Evolutionary conservation across 2,329 filamentous ascomycete genomes (phyloP).

Genomic region (Claviceps paspali): DNA sequence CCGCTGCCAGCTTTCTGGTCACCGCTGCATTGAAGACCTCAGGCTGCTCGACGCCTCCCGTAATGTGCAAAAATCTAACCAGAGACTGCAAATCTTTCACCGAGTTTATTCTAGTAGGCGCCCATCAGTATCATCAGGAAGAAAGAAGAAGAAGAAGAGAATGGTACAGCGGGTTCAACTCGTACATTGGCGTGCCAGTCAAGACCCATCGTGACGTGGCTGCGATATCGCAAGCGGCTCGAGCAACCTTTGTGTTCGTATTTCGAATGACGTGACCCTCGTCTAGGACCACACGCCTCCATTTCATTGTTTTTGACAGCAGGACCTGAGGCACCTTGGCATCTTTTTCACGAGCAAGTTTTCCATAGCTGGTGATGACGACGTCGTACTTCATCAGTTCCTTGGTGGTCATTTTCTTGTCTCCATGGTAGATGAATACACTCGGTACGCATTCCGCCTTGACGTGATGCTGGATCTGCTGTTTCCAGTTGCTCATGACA

Average conservation of each 20-base stretch:
- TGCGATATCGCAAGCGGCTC: slow-evolving; percentile 50
- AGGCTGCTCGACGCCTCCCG: slow-evolving; percentile 57
- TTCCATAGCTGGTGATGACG: slow-evolving; percentile 75
- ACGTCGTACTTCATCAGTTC: slow-evolving; percentile 56
- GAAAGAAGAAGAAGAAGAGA: too few relatives aligned
- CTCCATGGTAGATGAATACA: slow-evolving; percentile 62
- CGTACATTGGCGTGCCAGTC: slow-evolving; percentile 63
- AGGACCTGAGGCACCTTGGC: slow-evolving; percentile 24
- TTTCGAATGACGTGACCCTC: slow-evolving; percentile 78
- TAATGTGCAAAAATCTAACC: slow-evolving; percentile 60
- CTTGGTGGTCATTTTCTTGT: slow-evolving; percentile 35
- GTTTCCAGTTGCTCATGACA: slow-evolving; percentile 83
- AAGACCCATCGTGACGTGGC: slow-evolving; percentile 66
- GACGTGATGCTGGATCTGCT: slow-evolving; percentile 62
- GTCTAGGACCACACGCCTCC: slow-evolving; percentile 68
- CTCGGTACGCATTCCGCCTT: slow-evolving; percentile 44
- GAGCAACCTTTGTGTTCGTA: slow-evolving; percentile 52
- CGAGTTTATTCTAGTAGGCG: slow-evolving; percentile 45
- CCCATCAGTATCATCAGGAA: slow-evolving; percentile 12
- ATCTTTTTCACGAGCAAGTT: slow-evolving; percentile 51
- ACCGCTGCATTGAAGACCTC: slow-evolving; percentile 52
- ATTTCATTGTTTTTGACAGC: slow-evolving; percentile 33
- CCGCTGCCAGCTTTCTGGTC: slow-evolving; percentile 48
- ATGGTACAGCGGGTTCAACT: slow-evolving; percentile 1
- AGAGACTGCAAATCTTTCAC: slow-evolving; percentile 70